Percentiles rank a stretch among this genome's conserved stretches.
phyloP scores from a whole-genome alignment of 352 stramenopile genomes.

The Phytophthora pini region DNA sequence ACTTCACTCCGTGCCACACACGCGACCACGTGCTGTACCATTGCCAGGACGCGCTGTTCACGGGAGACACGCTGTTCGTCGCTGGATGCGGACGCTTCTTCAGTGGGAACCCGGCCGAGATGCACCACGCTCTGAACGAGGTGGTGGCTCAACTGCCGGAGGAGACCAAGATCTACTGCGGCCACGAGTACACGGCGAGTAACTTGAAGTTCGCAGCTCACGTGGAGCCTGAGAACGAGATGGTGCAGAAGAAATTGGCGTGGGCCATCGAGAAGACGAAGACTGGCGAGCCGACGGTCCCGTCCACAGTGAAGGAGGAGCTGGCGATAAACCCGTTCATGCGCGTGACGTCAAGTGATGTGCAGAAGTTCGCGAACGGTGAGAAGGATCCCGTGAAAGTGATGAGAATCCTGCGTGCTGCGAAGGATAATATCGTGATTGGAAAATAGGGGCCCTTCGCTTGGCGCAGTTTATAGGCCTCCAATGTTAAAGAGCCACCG shows the following conservation, averaged over 20 bases:
- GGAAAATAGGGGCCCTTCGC: slow-evolving; percentile 20
- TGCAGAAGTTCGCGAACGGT: slow-evolving; percentile 61
- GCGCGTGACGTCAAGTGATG: slow-evolving; percentile 53
- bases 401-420: slow-evolving; percentile 58
- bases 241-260: slow-evolving; percentile 66
- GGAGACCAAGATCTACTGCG: slow-evolving; percentile 86
- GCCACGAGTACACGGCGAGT: slow-evolving; percentile 93
- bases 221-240: slow-evolving; percentile 89
- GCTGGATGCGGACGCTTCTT: slow-evolving; percentile 92
- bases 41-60: slow-evolving; percentile 85
- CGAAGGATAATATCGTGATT: slow-evolving; percentile 73
- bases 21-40: slow-evolving; percentile 87
- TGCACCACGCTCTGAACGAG: slow-evolving; percentile 85
- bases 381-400: slow-evolving; percentile 55
- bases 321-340: slow-evolving; percentile 86
- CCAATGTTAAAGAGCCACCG: slow-evolving; percentile 29
- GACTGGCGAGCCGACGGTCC: slow-evolving; percentile 79
- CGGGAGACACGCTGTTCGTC: slow-evolving; percentile 93
- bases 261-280: slow-evolving; percentile 58
- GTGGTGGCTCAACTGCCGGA: slow-evolving; percentile 75
- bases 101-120: slow-evolving; percentile 77
- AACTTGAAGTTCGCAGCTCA: slow-evolving; percentile 92
- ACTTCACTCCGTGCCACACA: slow-evolving; percentile 94
- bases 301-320: slow-evolving; percentile 82
- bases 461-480: too few relatives aligned